Base-by-base conservation (phyloP, 345 rosid genomes). In the Ceriops decandra region DNA sequence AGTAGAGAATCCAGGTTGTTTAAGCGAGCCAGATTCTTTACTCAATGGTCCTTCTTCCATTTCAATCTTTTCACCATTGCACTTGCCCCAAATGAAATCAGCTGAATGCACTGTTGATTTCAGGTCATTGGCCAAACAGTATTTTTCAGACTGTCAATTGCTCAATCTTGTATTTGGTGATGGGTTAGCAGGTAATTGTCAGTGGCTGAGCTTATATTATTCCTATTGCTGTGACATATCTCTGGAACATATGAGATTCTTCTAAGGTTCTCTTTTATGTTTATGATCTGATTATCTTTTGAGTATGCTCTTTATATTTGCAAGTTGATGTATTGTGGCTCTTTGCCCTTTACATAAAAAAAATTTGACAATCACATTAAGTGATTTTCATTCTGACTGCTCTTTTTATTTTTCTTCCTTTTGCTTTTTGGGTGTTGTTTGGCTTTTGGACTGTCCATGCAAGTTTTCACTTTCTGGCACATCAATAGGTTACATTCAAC, bases 1-100 rank as follows among this genome's bases (percentile, higher is more conserved):
- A 85, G 80, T 88, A 51, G 95, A 87, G 80, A 88, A 80, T 83
- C 96, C 99, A 47, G 99, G 99, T 69, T 82, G 85, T 80, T 75
- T 95, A 77, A 85, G 88, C 68, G 95, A 87, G 80, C 99, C 99
- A 0, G 87, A 90, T 82, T 95, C 99, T 85, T 83, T 87, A 87
- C 88, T 92, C 71, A 92, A 92, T 80, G 99, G 98, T 75, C 99
- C 91, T 70, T 86, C 92, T 68, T 85, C 99, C 82, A 92, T 95
- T 67, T 77, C 90, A 76, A 86, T 90, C 81, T 85, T 96, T 74
- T 92, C 98, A 71, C 98, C 99, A 61, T 80, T 95, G 85, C 96
- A 95, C 78, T 92, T 90, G 86, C 98, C 97, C 10, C 84, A 83
- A 67, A 86, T 80, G 74, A 92, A 74, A 81, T 79, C 88, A 63